phyloP scores from a whole-genome alignment of 2,329 filamentous ascomycete genomes.

The Neurospora sp. region DNA sequence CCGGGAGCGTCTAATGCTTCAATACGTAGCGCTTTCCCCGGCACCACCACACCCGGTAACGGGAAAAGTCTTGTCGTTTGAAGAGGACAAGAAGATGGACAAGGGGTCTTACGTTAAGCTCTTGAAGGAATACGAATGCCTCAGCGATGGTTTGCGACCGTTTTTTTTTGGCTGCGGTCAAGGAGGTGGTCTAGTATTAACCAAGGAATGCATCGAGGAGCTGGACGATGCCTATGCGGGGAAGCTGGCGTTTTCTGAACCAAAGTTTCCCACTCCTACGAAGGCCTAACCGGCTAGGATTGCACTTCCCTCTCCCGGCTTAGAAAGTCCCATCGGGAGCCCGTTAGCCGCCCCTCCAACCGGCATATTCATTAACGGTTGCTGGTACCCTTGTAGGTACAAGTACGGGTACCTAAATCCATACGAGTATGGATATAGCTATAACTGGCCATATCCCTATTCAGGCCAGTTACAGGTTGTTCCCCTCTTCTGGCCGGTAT shows the following conservation, averaged over 20 bases:
- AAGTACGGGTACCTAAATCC: neutral
- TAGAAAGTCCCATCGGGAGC: neutral
- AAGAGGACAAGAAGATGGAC: neutral
- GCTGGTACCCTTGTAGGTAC: neutral
- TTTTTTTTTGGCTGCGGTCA: no score
- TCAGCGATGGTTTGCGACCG: no score
- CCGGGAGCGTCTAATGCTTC: neutral
- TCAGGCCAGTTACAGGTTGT: neutral
- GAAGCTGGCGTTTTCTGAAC: no score
- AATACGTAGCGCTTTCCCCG: neutral
- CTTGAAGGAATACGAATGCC: neutral
- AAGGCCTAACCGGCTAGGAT: neutral
- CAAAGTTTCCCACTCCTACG: no score
- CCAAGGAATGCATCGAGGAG: neutral
- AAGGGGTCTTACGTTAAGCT: neutral
- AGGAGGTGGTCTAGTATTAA: no score
- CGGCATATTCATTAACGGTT: neutral
- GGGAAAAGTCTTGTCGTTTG: neutral
- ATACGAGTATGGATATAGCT: neutral
- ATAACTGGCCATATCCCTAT: neutral
- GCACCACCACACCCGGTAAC: neutral
- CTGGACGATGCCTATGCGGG: neutral
- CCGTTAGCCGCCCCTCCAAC: no score
- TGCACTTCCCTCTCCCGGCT: neutral
- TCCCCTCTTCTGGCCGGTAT: no score